Base-by-base conservation (phyloP, 352 stramenopile species). In the Pythium periplocum region DNA sequence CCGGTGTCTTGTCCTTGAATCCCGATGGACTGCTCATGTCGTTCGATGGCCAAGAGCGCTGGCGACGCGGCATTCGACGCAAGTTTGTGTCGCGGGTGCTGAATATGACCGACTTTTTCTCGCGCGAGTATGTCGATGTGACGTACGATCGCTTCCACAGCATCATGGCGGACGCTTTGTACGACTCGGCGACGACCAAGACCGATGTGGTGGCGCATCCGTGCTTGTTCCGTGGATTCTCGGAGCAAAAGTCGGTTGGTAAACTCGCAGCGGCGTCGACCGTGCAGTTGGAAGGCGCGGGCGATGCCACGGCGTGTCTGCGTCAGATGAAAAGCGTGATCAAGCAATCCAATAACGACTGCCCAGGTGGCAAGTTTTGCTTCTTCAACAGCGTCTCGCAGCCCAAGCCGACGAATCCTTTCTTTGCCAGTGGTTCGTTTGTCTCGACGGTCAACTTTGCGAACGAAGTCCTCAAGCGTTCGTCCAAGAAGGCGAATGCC, bases 21-120 rank as follows among this genome's bases (percentile, higher is more conserved):
- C 64, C 64, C 17, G 59, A 80, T 40, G 53, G 62, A 8, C 58
- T 61, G 39, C 53, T 71, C 41, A 69, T 91, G 46, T 60, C 66
- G n/a, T 89, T 91, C 42, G 81, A 91, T 50, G 62, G 73, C 6
- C 57, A 73, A 5, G 78, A 89, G 45, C 78, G 81, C 33, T 91
- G 81, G 81, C 71, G 74, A 49, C 78, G 70, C 43, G 75, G 59
- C 30, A 84, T 87, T 46, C 68, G 81, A 17, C 66, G 79, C 50
- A 78, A 80, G 55, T 66, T 84, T 49, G 55, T 74, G 34, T 73
- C 67, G n/a, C 69, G 75, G 26, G 65, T 74, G 31, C 69, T 91
- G 43, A 87, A 89, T 47, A 70, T 55, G 17, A 85, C 61, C 26
- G 81, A 91, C 41, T 87, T 91, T 38, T 87, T 83, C 66, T 61